Evolutionary conservation across 352 stramenopile genomes (phyloP), one percentile per base, ranked within the genome.

Genomic region (Pythium plurisporium): DNA sequence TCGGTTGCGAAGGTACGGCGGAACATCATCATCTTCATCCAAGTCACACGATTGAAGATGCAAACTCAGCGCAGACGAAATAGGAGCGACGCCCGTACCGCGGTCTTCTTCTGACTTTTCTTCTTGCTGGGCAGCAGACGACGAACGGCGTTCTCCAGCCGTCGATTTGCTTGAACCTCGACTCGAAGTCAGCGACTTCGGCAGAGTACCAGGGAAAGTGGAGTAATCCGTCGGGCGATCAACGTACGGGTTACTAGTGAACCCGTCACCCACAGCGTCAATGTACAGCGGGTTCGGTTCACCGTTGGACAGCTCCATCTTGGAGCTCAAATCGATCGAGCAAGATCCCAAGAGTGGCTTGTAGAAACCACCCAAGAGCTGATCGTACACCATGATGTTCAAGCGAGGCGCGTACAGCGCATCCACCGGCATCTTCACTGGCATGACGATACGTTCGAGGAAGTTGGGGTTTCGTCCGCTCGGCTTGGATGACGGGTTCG

Each of bases 381-480:
- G 78, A 50, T 97, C 89, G 50, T 86, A 89, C 27, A 96, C 84
- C 15, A 71, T 86, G 29, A 96, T 78, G 59, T 90, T 92, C 15
- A 97, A 63, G 0, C 85, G 73, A 15, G 88, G 87, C 2, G 88
- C 76, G 54, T 91, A 97, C 23, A 94, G 66, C 5, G 84, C 78
- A 64, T 97, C 79, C 0, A 94, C 47, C 0, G 90, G 90, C 54
- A 97, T 67, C 57, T 84, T 75, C 4, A 97, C 69, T 4, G 83
- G 82, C 15, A 96, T 73, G 8, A 95, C 47, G 44, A 97, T 79
- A 3, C 83, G 79, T 44, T 96, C 80, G 26, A 95, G 67, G 59
- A 94, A 97, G 64, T 97, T 97, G 0, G 89, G 87, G 48, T 97
- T 92, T 12, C 65, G 67, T 2, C 76, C 79, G 25, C 72, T 87